A percentile compares a stretch with the other conserved stretches of the same genome.
Evolutionary conservation across 805 yeast genomes (phyloP).

Genomic region (Cephaloascus albidus): DNA sequence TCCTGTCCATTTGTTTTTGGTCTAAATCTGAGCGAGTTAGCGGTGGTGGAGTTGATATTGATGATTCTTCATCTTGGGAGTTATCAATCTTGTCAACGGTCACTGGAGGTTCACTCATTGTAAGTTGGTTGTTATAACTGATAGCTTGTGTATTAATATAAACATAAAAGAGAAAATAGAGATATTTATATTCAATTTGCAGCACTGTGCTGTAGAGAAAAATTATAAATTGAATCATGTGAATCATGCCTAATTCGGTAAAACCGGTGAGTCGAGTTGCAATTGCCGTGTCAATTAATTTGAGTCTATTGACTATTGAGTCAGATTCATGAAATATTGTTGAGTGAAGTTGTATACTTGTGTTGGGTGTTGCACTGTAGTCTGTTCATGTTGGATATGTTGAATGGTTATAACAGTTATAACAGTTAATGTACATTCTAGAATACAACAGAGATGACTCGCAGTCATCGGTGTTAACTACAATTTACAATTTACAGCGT

Average conservation of each 20-base stretch:
- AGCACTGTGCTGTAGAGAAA: neutral
- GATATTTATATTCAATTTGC: neutral
- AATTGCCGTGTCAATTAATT: too few species aligned
- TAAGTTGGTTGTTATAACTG: neutral
- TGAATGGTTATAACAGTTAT: too few species aligned
- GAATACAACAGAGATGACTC: too few species aligned
- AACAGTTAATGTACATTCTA: too few species aligned
- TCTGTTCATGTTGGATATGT: too few species aligned
- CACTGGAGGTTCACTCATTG: neutral
- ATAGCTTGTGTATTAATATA: neutral
- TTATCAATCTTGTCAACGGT: neutral
- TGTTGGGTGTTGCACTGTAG: too few species aligned
- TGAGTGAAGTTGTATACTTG: too few species aligned
- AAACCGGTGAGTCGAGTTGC: neutral
- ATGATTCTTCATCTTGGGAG: neutral
- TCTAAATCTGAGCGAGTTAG: slow-evolving; percentile 2
- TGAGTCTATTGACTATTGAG: too few species aligned
- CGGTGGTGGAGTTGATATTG: neutral
- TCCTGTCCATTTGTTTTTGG: slow-evolving; percentile 32
- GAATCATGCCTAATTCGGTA: neutral
- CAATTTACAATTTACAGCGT: too few species aligned
- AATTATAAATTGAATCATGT: neutral
- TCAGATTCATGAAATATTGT: too few species aligned
- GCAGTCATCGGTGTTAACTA: too few species aligned
- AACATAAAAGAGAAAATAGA: neutral